phyloP scores from a whole-genome alignment of 2,329 filamentous ascomycete species.

The Raffaelea ambrosiae region DNA sequence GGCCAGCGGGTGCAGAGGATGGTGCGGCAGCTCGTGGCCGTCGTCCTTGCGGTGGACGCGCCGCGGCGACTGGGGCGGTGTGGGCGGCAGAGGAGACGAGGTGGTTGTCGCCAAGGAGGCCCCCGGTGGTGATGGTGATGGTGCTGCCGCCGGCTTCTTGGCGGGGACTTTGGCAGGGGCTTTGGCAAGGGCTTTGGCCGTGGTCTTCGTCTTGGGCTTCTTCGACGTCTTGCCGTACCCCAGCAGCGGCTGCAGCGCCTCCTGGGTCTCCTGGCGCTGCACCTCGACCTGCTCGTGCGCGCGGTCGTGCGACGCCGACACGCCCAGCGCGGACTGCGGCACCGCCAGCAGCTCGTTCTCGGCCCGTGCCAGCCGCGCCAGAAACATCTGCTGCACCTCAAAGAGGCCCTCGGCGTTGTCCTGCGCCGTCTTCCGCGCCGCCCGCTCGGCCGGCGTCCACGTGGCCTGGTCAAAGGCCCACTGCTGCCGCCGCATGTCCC shows the following conservation, averaged over 20 bases:
- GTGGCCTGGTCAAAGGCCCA: neutral
- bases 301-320: neutral
- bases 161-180: neutral
- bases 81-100: constrained; percentile 3
- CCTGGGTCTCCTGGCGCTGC: constrained; percentile 9
- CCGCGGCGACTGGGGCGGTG: constrained; percentile 9
- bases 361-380: constrained; percentile 8
- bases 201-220: neutral
- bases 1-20: too few species aligned
- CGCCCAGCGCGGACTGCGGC: neutral
- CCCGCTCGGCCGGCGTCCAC: neutral
- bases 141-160: neutral
- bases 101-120: constrained; percentile 1
- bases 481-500: neutral
- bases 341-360: constrained; percentile 10
- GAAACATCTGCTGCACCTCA: constrained; percentile 8
- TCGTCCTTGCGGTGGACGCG: neutral
- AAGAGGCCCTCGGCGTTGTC: constrained; percentile 9
- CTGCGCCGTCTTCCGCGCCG: neutral
- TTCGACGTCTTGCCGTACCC: constrained; percentile 4
- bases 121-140: neutral
- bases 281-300: constrained; percentile 3
- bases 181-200: neutral
- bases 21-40: constrained; percentile 5
- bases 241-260: constrained; percentile 9